These are phyloP conservation scores for Aureobasidium musti DNA, from an alignment of 2,329 filamentous ascomycete species.

Conservation along the genomic window DNA sequence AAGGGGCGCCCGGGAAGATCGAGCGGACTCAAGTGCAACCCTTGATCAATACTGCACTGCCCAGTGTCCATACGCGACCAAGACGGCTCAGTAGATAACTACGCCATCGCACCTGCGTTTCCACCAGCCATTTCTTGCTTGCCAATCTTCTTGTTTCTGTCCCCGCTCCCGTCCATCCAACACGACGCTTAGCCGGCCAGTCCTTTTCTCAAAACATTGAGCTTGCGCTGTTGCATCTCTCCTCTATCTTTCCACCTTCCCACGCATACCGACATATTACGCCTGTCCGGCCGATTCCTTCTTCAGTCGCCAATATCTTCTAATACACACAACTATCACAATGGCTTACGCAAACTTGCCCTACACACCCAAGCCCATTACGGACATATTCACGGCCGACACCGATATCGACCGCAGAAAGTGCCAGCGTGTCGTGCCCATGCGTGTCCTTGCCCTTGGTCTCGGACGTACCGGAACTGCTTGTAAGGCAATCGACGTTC, in stretches of 20 bases:
- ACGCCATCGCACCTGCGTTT: constrained; percentile 21
- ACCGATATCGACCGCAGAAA: constrained; percentile 68
- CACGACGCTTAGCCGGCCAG: constrained; percentile 22
- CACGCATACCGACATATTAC: constrained; percentile 7
- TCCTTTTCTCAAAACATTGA: constrained; percentile 12
- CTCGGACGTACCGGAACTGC: constrained; percentile 71
- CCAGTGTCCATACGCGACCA: constrained; percentile 6
- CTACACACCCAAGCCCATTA: constrained; percentile 54
- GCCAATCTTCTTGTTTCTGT: constrained; percentile 15
- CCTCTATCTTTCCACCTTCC: background rate
- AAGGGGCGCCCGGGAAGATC: constrained; percentile 3
- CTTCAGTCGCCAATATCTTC: constrained; percentile 2
- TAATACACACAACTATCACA: constrained; percentile 30
- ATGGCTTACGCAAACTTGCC: constrained; percentile 44
- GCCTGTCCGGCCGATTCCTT: background rate
- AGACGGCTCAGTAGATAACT: constrained; percentile 18
- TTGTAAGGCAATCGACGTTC: constrained; percentile 50
- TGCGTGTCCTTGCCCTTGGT: constrained; percentile 71
- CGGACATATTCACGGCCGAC: constrained; percentile 64
- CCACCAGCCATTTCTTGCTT: constrained; percentile 17
- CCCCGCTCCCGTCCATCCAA: constrained; percentile 1
- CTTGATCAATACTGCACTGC: constrained; percentile 24
- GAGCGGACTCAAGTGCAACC: constrained; percentile 2
- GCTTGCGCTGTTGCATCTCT: constrained; percentile 8
- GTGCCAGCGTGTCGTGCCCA: constrained; percentile 67